Evolutionary conservation across 768 basidiomycete genomes (phyloP).

Genomic region (Suillus plorans): DNA sequence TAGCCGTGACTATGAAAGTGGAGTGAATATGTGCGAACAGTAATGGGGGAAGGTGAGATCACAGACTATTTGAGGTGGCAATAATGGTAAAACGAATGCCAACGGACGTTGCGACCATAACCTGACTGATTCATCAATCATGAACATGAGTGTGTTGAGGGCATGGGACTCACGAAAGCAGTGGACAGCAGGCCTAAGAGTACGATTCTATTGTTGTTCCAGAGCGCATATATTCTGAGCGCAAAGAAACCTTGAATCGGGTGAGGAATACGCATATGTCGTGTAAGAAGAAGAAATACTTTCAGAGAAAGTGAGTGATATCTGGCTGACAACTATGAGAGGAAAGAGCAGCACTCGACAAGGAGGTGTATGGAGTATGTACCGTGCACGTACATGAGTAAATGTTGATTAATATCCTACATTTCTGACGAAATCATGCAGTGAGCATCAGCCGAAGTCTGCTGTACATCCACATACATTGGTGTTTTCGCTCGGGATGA

Average conservation of each 20-base stretch:
- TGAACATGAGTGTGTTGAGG: neutral
- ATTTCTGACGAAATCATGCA: neutral
- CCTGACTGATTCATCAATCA: neutral
- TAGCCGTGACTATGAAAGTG: neutral
- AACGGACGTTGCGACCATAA: neutral
- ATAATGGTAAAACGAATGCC: neutral
- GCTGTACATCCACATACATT: neutral
- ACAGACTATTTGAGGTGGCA: neutral
- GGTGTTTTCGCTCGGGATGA: neutral
- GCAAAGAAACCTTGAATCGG: neutral
- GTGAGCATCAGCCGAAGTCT: neutral
- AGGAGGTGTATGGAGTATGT: neutral
- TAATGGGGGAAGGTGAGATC: neutral
- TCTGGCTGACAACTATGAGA: neutral
- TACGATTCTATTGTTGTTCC: neutral
- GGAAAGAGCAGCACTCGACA: neutral
- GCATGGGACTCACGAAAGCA: neutral
- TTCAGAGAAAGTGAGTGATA: neutral
- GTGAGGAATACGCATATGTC: neutral
- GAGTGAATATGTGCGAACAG: neutral
- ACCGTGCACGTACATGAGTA: neutral
- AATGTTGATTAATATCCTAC: neutral
- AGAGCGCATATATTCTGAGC: neutral
- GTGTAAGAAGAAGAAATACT: neutral
- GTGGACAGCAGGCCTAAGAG: neutral